These are phyloP conservation scores for Coniophora puteana DNA, from an alignment of 1,284 basidiomycete genomes.

Conservation along the genomic window DNA sequence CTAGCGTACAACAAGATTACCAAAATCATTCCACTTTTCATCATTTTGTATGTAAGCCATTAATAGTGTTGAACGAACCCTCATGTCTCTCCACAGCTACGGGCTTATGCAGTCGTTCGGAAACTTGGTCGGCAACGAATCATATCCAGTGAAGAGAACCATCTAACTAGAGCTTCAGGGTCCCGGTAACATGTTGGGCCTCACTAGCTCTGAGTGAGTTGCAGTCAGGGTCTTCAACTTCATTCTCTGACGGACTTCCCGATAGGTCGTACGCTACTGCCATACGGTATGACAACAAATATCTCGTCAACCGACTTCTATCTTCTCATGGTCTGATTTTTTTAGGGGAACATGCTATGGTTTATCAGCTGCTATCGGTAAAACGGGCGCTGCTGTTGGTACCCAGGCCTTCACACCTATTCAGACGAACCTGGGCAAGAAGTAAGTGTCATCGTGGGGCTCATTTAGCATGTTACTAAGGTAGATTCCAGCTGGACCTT, in stretches of 20 bases:
- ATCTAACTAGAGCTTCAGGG: slow-evolving; percentile 39
- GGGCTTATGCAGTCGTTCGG: slow-evolving; percentile 68
- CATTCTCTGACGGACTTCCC: slow-evolving; percentile 4
- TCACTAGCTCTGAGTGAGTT: slow-evolving; percentile 62
- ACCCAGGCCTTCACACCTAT: slow-evolving; percentile 78
- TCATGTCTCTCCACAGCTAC: slow-evolving; percentile 38
- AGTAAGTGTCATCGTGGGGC: slow-evolving; percentile 32
- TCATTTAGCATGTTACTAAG: neutral
- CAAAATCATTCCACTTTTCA: slow-evolving; percentile 61
- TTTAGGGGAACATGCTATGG: slow-evolving; percentile 66
- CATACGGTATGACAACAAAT: slow-evolving; percentile 40
- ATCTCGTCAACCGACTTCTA: neutral
- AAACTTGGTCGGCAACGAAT: slow-evolving; percentile 44
- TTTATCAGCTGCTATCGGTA: slow-evolving; percentile 69
- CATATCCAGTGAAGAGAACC: neutral
- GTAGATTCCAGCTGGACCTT: slow-evolving; percentile 56
- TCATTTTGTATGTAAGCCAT: slow-evolving; percentile 50
- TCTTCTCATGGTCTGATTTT: slow-evolving; percentile 1
- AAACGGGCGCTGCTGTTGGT: slow-evolving; percentile 74
- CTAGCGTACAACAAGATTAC: slow-evolving; percentile 65
- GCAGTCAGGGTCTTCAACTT: slow-evolving; percentile 7
- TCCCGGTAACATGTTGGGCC: slow-evolving; percentile 71
- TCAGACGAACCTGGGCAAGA: slow-evolving; percentile 62
- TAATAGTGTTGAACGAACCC: slow-evolving; percentile 9
- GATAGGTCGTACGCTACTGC: slow-evolving; percentile 62